Conservation (phyloP, 768 basidiomycete species). For the Neoboletus magnificus region DNA sequence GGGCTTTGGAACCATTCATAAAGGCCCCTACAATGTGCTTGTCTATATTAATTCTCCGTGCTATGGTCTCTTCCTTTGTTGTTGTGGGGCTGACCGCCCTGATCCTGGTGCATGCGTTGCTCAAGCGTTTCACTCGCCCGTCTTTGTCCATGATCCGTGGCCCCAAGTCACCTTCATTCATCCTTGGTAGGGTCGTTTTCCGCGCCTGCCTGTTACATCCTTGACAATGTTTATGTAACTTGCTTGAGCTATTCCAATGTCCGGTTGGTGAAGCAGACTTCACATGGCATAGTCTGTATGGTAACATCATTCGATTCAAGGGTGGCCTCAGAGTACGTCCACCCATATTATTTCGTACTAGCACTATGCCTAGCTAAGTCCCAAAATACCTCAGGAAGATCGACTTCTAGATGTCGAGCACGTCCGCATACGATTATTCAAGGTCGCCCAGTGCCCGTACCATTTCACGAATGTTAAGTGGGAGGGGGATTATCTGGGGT, state of each 20-base stretch:
- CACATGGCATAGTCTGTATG: constrained; percentile 30
- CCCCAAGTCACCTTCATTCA: constrained; percentile 13
- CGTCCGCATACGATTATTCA: constrained; percentile 41
- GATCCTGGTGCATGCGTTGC: not conserved
- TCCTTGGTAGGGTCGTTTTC: constrained; percentile 5
- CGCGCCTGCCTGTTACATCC: not conserved
- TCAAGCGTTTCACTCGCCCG: not conserved
- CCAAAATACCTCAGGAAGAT: constrained; percentile 35
- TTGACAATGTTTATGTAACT: too few species aligned
- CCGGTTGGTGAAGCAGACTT: constrained; percentile 29
- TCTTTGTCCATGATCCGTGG: constrained; percentile 15
- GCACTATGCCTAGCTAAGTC: constrained; percentile 3
- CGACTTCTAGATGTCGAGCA: constrained; percentile 32
- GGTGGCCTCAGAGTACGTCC: constrained; percentile 21
- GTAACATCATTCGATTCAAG: constrained; percentile 23
- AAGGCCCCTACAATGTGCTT: not conserved
- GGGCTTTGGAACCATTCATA: too few species aligned
- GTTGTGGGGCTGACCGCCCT: not conserved
- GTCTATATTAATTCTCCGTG: too few species aligned
- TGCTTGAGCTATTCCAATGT: not conserved
- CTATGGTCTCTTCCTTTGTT: constrained; percentile 5
- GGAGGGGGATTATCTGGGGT: constrained; percentile 38
- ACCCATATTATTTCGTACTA: too few species aligned
- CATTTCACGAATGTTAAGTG: constrained; percentile 14
- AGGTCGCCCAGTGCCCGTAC: constrained; percentile 31